Evolutionary conservation across 2,329 filamentous ascomycete genomes (phyloP).

Genomic region (Cladophialophora bantiana): DNA sequence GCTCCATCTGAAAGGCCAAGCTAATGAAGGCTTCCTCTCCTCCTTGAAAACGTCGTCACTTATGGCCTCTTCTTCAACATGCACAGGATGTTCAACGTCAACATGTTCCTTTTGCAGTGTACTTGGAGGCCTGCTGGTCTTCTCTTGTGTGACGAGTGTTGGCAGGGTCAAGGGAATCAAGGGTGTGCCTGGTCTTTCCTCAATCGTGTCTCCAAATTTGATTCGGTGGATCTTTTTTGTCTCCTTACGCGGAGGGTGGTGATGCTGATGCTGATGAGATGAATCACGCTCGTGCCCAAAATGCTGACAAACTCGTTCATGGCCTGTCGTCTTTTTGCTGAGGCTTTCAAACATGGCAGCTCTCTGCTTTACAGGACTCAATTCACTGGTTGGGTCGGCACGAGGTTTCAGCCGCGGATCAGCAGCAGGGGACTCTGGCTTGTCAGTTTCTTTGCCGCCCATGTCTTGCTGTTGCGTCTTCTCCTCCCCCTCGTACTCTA

Average conservation of each 20-base stretch:
- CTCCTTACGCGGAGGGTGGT: slow-evolving; percentile 7
- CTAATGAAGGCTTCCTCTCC: slow-evolving; percentile 25
- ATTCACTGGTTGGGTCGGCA: slow-evolving; percentile 2
- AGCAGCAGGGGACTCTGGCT: slow-evolving; percentile 3
- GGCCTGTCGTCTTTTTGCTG: slow-evolving; percentile 12
- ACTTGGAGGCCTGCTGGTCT: slow-evolving; percentile 10
- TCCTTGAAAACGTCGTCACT: slow-evolving; percentile 12
- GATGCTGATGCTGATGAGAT: slow-evolving; percentile 2
- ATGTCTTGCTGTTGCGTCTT: not conserved
- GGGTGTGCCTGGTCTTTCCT: slow-evolving; percentile 33
- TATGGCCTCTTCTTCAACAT: slow-evolving; percentile 2
- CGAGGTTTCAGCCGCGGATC: slow-evolving; percentile 10
- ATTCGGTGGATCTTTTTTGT: slow-evolving; percentile 27
- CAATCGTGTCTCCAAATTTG: slow-evolving; percentile 32
- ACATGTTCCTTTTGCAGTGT: not conserved
- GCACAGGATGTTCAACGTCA: not conserved
- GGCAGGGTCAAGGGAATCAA: slow-evolving; percentile 36
- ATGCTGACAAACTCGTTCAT: slow-evolving; percentile 25
- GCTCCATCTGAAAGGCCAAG: slow-evolving; percentile 35
- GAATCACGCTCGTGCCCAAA: slow-evolving; percentile 11
- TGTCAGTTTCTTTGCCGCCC: not conserved
- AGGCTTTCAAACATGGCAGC: slow-evolving; percentile 38
- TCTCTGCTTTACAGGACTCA: slow-evolving; percentile 36
- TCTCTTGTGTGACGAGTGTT: slow-evolving; percentile 28
- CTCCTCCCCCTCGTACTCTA: slow-evolving; percentile 22